Base-by-base conservation (phyloP, 345 rosid species). In the Corchorus olitorius region DNA sequence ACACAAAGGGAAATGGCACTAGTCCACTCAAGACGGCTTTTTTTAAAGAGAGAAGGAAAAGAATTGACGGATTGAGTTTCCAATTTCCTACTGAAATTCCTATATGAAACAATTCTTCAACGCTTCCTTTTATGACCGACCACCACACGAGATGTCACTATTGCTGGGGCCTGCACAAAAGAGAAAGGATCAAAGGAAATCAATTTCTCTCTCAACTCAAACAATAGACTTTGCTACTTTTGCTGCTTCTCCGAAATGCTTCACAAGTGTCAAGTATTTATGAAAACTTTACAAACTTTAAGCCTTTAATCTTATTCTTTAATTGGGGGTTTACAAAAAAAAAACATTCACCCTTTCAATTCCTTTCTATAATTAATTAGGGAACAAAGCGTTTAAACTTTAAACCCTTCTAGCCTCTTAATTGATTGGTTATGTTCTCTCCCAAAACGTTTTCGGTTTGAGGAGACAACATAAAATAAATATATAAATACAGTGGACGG, bases 121-220 rank as follows among this genome's bases (percentile, higher is more conserved):
- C 27, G 64, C 77, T 70, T 73, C 76, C 82, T 39, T 79, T 75
- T 76, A 66, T 75, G 83, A 82, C 82, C 83, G 48, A 66, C 72
- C 70, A 72, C 4, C 20, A 22, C 70, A 72, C 4, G 37, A 22
- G 4, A 2, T 79, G 81, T 62, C 82, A 63, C 80, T 77, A 59
- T 82, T 79, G 76, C 27, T 52, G 76, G 80, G 64, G 62, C 12
- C 37, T 5, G 64, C 60, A 34, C 4, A 34, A 4, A 60, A 70
- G 9, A 39, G 27, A 39, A 39, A 39, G n/a, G n/a, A n/a, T n/a
- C n/a, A n/a, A n/a, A n/a, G 43, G 43, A 52, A 52, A 34, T 70
- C 60, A 70, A 50, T 8, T 43, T 35, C 58, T 35, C 58, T 35
- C 20, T 15, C 12, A 20, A 10, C 13, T 14, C 33, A 35, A 14